Percentiles rank a stretch among this genome's conserved stretches.
These are phyloP conservation scores for Conoideocrella luteorostrata DNA, from an alignment of 2,329 filamentous ascomycete species.

Conservation along the genomic window DNA sequence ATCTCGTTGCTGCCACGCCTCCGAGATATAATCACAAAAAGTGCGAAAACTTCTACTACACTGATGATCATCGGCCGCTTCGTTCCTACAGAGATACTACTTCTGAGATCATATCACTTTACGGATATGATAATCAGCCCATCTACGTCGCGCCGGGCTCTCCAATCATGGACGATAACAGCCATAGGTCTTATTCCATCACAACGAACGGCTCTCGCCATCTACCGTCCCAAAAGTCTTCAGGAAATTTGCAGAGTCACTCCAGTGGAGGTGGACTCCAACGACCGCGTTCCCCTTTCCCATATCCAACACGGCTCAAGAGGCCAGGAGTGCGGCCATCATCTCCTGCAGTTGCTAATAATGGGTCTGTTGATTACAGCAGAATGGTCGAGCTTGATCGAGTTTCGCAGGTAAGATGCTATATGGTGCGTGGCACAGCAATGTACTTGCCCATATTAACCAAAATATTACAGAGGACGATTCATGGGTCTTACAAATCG, in stretches of 20 bases:
- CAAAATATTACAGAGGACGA: conserved; percentile 33
- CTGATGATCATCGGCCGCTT: conserved; percentile 38
- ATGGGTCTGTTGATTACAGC: conserved; percentile 41
- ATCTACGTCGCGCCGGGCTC: conserved; percentile 37
- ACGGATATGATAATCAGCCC: conserved; percentile 43
- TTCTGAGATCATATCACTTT: conserved; percentile 51
- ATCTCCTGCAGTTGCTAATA: conserved; percentile 43
- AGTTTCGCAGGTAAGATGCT: conserved; percentile 35
- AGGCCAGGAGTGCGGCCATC: conserved; percentile 44
- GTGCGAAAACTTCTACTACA: conserved; percentile 23
- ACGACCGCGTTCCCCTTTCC: conserved; percentile 52
- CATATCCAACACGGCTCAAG: conserved; percentile 51
- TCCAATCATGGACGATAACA: conserved; percentile 38
- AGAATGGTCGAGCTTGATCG: conserved; percentile 45
- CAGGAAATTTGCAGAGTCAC: conserved; percentile 41
- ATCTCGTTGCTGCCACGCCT: conserved; percentile 22
- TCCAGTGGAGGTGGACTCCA: conserved; percentile 36
- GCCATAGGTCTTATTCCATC: conserved; percentile 48
- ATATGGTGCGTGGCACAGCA: background rate
- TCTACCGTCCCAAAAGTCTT: conserved; percentile 42
- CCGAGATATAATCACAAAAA: conserved; percentile 22
- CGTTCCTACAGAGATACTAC: conserved; percentile 45
- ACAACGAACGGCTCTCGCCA: conserved; percentile 43
- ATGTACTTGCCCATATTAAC: conserved; percentile 5
- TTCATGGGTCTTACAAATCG: conserved; percentile 35